These are phyloP conservation scores for Aspergillus heteromorphus DNA, from an alignment of 495 filamentous ascomycete species.

Conservation along the genomic window DNA sequence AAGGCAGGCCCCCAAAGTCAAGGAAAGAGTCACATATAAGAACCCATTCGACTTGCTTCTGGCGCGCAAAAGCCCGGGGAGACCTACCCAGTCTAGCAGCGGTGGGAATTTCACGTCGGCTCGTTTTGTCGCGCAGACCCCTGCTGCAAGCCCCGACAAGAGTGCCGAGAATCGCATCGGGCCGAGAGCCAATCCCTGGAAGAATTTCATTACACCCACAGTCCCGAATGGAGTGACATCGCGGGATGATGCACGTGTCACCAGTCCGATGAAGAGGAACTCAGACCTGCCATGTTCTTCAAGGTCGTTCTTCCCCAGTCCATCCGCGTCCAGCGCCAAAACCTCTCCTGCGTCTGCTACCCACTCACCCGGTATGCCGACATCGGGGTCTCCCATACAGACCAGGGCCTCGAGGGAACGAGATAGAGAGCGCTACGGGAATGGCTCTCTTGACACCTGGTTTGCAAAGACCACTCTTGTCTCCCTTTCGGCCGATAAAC, in stretches of 20 bases:
- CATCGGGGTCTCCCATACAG: slow-evolving; percentile 1
- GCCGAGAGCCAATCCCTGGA: not conserved
- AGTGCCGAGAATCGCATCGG: not conserved
- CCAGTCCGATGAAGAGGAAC: no score
- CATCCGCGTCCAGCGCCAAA: slow-evolving; percentile 1
- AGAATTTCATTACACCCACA: no score
- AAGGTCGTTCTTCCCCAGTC: slow-evolving; percentile 1
- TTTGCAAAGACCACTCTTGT: slow-evolving; percentile 27
- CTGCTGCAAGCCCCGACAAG: not conserved
- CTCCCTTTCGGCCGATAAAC: not conserved
- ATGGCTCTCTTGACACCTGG: slow-evolving; percentile 38
- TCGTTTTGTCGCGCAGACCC: not conserved
- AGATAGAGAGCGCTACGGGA: slow-evolving; percentile 32
- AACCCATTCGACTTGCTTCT: slow-evolving; percentile 22
- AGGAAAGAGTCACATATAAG: not conserved
- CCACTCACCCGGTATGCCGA: not conserved
- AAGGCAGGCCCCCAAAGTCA: slow-evolving; percentile 9
- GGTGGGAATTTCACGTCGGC: not conserved
- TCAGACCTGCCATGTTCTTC: not conserved
- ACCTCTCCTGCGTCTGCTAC: not conserved
- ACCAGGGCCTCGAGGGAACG: slow-evolving; percentile 16
- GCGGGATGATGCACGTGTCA: no score
- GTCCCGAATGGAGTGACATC: no score
- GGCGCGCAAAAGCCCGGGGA: slow-evolving; percentile 11
- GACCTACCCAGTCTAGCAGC: not conserved